Base-by-base conservation (phyloP, 2,329 filamentous ascomycete genomes). In the Venturia effusa region DNA sequence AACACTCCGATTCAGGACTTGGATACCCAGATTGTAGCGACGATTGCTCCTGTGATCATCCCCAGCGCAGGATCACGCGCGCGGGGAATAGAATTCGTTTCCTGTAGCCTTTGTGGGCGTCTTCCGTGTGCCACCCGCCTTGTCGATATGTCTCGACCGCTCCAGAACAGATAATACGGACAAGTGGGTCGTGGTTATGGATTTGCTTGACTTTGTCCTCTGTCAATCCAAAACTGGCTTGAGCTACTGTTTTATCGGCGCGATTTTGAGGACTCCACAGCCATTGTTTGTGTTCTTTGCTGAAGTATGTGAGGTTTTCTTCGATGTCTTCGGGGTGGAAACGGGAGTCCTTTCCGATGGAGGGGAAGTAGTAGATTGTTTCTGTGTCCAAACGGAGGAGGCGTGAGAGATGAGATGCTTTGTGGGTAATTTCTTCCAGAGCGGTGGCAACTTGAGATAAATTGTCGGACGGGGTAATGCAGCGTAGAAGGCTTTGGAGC, bases 311-410 rank as follows among this genome's bases (percentile, higher is more conserved):
- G 27, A 34, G 4, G 37, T 32, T 19, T 43, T 40, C 37, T 8
- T 32, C 32, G 39, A 43, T 1, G 37, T 61, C 15, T 3, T 4
- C 24, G 39, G 40, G 40, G 17, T 32, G 4, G 41, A 30, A 48
- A 19, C 24, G 24, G n/a, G 39, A 34, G 60, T 62, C 60, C 22
- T 62, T 62, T 30, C 22, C 37, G 22, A 51, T 62, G 41, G 15
- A 45, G 4, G 60, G 30, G 19, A n/a, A 45, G 17, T 34, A 62
- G 40, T 37, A 62, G n/a, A 62, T 62, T 51, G 60, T 43, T 45
- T 40, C 41, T 22, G 24, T 45, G 60, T 62, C 60, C 5, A 62
- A 24, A 17, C 60, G 60, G 8, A 62, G n/a, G 11, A 24, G 41
- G n/a, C 11, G 41, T 34, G 59, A 39, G 37, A 60, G 59, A n/a